A percentile compares a stretch with the other conserved stretches of the same genome.
Conservation (phyloP, 352 stramenopile genomes). For the Phytophthora podocarpi region DNA sequence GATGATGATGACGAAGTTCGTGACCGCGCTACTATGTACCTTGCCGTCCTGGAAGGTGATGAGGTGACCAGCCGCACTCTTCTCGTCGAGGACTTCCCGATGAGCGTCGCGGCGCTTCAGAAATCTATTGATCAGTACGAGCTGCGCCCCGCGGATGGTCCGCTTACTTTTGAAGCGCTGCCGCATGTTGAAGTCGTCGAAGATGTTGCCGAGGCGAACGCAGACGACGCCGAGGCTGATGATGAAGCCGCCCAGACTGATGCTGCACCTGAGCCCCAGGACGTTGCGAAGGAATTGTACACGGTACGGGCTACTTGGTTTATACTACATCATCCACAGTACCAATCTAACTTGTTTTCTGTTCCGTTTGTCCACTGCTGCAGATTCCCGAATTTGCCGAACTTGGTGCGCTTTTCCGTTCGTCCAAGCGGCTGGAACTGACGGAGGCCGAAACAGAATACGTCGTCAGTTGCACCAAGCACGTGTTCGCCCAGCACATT, state of each 20-base stretch:
- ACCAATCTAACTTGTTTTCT: conserved; percentile 3
- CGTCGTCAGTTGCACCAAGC: conserved; percentile 96
- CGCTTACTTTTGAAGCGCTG: conserved; percentile 83
- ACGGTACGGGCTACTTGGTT: conserved; percentile 57
- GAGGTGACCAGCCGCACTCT: conserved; percentile 56
- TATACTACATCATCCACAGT: not conserved
- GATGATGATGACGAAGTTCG: conserved; percentile 99
- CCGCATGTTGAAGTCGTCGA: conserved; percentile 84
- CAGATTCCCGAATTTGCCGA: conserved; percentile 95
- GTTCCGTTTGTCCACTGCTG: not conserved
- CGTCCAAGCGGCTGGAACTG: conserved; percentile 88
- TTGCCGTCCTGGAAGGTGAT: conserved; percentile 76
- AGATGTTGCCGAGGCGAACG: conserved; percentile 32
- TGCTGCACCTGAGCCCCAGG: conserved; percentile 54
- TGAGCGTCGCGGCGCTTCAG: conserved; percentile 73
- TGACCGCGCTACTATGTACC: conserved; percentile 91
- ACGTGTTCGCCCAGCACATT: conserved; percentile 97
- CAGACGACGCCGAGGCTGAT: conserved; percentile 47
- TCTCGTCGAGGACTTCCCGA: conserved; percentile 79
- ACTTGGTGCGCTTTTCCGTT: conserved; percentile 94
- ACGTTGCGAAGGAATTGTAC: conserved; percentile 93
- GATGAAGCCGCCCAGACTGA: conserved; percentile 31
- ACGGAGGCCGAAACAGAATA: conserved; percentile 99
- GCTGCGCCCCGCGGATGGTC: conserved; percentile 71
- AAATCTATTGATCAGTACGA: conserved; percentile 91